phyloP scores from a whole-genome alignment of 2,329 filamentous ascomycete genomes.

The Penicillium griseofulvum region DNA sequence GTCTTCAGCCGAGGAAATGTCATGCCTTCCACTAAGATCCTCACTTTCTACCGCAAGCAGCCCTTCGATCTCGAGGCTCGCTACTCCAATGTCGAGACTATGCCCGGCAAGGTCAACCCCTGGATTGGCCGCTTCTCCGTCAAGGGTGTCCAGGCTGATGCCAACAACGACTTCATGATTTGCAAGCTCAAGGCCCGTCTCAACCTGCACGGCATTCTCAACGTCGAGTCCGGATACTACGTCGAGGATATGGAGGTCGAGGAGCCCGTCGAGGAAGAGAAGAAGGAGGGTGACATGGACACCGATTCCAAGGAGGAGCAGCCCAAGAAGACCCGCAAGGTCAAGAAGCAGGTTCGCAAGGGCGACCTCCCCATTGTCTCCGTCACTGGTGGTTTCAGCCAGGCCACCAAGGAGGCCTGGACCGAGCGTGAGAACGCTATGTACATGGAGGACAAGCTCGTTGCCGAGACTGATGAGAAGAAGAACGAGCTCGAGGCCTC shows the following conservation, averaged over 20 bases:
- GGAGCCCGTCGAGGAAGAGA: constrained; percentile 75
- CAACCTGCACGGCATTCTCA: constrained; percentile 93
- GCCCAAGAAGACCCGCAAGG: constrained; percentile 85
- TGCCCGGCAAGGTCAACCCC: constrained; percentile 86
- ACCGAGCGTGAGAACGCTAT: constrained; percentile 83
- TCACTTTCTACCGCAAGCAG: constrained; percentile 99
- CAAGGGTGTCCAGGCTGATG: constrained; percentile 92
- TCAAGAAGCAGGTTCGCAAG: constrained; percentile 99
- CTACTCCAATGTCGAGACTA: constrained; percentile 79
- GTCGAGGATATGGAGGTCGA: constrained; percentile 98
- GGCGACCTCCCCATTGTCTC: constrained; percentile 86
- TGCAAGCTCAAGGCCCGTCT: constrained; percentile 98
- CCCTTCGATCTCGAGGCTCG: constrained; percentile 93
- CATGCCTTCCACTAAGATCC: constrained; percentile 96
- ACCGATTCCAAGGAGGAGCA: constrained; percentile 68
- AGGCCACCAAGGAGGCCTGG: constrained; percentile 62
- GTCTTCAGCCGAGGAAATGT: constrained; percentile 98
- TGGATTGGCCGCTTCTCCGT: constrained; percentile 98
- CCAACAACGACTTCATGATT: constrained; percentile 97
- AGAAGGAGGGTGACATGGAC: constrained; percentile 73
- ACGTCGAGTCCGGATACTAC: constrained; percentile 95
- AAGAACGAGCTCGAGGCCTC: constrained; percentile 99
- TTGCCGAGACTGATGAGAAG: constrained; percentile 97
- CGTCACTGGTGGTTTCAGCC: constrained; percentile 77
- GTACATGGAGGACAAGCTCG: constrained; percentile 98